Conservation (phyloP, 2,329 filamentous ascomycete species). For the Trichophaea hybrida region DNA sequence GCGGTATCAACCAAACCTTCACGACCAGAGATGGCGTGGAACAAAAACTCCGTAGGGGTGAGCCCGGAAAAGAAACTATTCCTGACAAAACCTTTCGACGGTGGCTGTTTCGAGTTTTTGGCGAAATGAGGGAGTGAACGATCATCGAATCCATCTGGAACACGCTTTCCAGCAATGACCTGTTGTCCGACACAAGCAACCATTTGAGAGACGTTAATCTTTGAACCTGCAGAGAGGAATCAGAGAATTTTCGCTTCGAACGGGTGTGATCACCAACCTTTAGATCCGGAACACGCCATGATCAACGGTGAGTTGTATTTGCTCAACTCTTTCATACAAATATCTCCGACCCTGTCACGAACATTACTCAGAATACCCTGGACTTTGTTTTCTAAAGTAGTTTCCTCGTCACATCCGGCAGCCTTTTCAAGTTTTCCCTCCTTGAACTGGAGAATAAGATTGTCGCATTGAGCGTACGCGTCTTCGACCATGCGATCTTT, state of each 20-base stretch:
- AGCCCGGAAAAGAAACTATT: constrained; percentile 96
- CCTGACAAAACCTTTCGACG: constrained; percentile 87
- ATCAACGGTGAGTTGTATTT: constrained; percentile 83
- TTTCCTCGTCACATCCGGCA: constrained; percentile 77
- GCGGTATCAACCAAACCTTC: constrained; percentile 98
- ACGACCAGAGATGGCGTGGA: constrained; percentile 95
- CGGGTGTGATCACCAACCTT: constrained; percentile 37
- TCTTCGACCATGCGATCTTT: constrained; percentile 63
- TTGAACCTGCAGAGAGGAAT: constrained; percentile 42
- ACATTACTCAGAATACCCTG: constrained; percentile 87
- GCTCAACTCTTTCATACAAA: constrained; percentile 81
- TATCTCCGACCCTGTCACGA: constrained; percentile 75
- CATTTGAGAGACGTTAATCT: constrained; percentile 99
- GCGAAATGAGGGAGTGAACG: constrained; percentile 88
- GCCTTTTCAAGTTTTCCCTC: constrained; percentile 69
- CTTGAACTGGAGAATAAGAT: constrained; percentile 70
- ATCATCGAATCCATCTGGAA: constrained; percentile 91
- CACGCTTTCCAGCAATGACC: constrained; percentile 86
- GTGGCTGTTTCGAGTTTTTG: constrained; percentile 78
- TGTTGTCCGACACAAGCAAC: constrained; percentile 94
- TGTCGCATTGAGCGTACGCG: constrained; percentile 68
- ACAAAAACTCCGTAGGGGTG: constrained; percentile 82
- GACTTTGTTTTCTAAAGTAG: constrained; percentile 79
- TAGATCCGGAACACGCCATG: constrained; percentile 95
- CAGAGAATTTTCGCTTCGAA: not conserved